A percentile compares a stretch with the other conserved stretches of the same genome.
Conservation (phyloP, 192 early-diverging fungal genomes). For the Phlyctochytrium bullatum region DNA sequence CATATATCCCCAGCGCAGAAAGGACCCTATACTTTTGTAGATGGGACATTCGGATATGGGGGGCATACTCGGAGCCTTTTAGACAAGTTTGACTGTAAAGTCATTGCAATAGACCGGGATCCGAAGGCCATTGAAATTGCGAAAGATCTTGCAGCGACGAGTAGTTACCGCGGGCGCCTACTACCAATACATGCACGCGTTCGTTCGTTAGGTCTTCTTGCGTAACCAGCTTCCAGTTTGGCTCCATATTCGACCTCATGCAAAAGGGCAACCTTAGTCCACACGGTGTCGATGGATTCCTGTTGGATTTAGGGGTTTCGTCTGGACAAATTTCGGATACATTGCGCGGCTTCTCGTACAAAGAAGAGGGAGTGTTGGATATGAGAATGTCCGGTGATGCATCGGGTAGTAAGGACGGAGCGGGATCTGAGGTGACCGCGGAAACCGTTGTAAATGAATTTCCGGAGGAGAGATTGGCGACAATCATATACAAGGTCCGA, state of each 20-base stretch:
- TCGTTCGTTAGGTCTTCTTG: no score
- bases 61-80: conserved; percentile 68
- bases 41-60: conserved; percentile 74
- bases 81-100: conserved; percentile 47
- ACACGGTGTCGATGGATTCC: conserved; percentile 63
- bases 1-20: background rate
- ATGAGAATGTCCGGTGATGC: no score
- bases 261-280: no score
- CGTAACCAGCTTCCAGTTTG: no score
- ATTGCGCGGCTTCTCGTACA: conserved; percentile 68
- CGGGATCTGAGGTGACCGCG: no score
- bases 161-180: conserved; percentile 46
- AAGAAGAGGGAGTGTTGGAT: conserved; percentile 63
- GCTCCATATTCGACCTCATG: no score
- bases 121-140: conserved; percentile 61
- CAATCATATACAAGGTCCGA: no score
- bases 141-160: conserved; percentile 33
- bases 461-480: no score
- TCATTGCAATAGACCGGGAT: conserved; percentile 73
- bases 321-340: conserved; percentile 65
- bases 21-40: conserved; percentile 45
- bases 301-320: conserved; percentile 75
- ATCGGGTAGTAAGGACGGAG: no score
- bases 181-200: conserved; percentile 50
- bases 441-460: no score